phyloP scores from a whole-genome alignment of 2,329 filamentous ascomycete species.

The Aplosporella prunicola region DNA sequence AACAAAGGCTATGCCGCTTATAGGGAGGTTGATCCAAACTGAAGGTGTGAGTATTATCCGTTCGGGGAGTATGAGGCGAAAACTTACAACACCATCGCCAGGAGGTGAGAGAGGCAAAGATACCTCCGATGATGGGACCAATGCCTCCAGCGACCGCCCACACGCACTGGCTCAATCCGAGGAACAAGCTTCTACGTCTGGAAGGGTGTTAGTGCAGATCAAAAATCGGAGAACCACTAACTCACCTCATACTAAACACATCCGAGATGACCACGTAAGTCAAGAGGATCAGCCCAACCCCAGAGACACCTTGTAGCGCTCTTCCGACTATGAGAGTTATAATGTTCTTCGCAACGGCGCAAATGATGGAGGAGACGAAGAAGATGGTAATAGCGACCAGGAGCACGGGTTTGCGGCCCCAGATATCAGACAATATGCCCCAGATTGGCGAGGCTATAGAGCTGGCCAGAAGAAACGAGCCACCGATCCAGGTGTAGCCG shows the following conservation, averaged over 20 bases:
- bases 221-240: constrained; percentile 8
- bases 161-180: constrained; percentile 43
- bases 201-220: neutral
- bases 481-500: constrained; percentile 72
- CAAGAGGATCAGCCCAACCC: constrained; percentile 44
- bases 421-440: constrained; percentile 53
- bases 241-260: constrained; percentile 42
- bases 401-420: constrained; percentile 47
- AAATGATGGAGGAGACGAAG: constrained; percentile 40
- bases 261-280: constrained; percentile 47
- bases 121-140: constrained; percentile 45
- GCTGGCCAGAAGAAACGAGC: constrained; percentile 60
- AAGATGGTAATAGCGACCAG: constrained; percentile 41
- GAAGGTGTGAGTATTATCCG: constrained; percentile 6
- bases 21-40: constrained; percentile 48
- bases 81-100: constrained; percentile 45
- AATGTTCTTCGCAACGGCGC: constrained; percentile 39
- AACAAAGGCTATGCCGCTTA: constrained; percentile 40
- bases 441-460: constrained; percentile 61
- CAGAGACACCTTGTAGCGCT: constrained; percentile 45
- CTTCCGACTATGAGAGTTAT: constrained; percentile 45
- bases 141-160: constrained; percentile 47
- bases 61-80: constrained; percentile 16
- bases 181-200: constrained; percentile 38
- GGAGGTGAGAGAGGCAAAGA: constrained; percentile 35